Base-by-base conservation (phyloP, 176 grass and related monocot species). In the Oryza brachyantha region DNA sequence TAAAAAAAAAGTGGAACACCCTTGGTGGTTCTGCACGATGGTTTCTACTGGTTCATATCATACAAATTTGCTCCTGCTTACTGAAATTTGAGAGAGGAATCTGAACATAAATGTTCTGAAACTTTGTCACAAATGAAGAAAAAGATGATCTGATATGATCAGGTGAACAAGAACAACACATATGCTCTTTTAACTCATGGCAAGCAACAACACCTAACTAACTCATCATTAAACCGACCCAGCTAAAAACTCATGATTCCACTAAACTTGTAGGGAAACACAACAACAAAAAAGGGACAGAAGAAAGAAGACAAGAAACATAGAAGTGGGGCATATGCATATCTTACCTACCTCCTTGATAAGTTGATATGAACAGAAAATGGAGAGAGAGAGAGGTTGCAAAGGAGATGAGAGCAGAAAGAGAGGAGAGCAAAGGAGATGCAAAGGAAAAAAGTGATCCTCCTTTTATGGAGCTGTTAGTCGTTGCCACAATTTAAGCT, bases 301-400 rank as follows among this genome's bases (percentile, higher is more conserved):
- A 64, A 8, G 26, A 43, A 72, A 62, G 11, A 41, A 17, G n/a
- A 37, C 13, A 84, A 58, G 48, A 60, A 35, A 69, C 50, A 46
- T 19, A 36, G 31, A 71, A 70, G 37, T 68, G 61, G 59, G 41
- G 37, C 19, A 28, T 29, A 28, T 22, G 1, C 8, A 31, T 31
- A 39, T 75, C 64, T 75, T 85, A 89, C 82, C 77, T 59, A 38
- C 37, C 64, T 89, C 76, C 35, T 85, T 65, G 55, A 76, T 59
- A 57, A 24, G 70, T 77, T 71, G 55, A 76, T 65, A 57, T 24
- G 71, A 76, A 66, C 28, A 72, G 38, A 36, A 70, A 73, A 66
- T 24, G 46, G 37, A 58, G 57, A 37, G 64, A 72, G 55, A 5
- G 31, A 32, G 31, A 32, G 31, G 10, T 17, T 74, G 74, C 80